phyloP scores from a whole-genome alignment of 2,329 filamentous ascomycete species.

The Neonectria faginata region DNA sequence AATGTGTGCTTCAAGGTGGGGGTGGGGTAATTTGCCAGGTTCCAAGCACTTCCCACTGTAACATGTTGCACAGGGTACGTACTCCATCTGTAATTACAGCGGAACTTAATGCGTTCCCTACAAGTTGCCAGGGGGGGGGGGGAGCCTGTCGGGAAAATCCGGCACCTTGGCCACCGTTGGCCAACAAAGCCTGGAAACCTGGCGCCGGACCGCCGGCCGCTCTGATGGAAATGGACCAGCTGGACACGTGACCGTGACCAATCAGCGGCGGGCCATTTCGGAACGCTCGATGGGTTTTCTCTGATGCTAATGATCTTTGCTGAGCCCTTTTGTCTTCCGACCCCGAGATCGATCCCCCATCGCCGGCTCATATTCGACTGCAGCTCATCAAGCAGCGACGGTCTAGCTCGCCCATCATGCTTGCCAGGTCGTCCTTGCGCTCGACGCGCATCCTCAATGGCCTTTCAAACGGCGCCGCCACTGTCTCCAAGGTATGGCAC shows the following conservation, averaged over 20 bases:
- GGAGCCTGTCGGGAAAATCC: constrained; percentile 7
- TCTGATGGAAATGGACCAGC: constrained; percentile 32
- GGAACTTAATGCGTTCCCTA: background rate
- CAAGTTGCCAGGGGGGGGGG: constrained; percentile 8
- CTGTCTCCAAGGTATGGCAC: constrained; percentile 78
- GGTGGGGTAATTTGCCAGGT: constrained; percentile 38
- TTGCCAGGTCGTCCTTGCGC: constrained; percentile 92
- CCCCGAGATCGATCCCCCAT: constrained; percentile 54
- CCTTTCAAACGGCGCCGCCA: constrained; percentile 78
- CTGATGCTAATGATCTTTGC: constrained; percentile 52
- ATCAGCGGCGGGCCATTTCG: constrained; percentile 59
- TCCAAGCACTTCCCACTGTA: background rate
- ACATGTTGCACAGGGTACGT: background rate
- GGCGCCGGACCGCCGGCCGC: constrained; percentile 37
- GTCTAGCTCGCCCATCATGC: constrained; percentile 75
- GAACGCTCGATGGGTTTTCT: constrained; percentile 58
- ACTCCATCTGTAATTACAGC: background rate
- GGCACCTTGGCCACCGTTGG: constrained; percentile 10
- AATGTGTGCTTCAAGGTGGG: constrained; percentile 40
- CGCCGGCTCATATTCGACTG: constrained; percentile 52
- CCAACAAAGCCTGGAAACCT: constrained; percentile 10
- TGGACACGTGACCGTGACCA: constrained; percentile 53
- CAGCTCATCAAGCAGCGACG: constrained; percentile 53
- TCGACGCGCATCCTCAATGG: constrained; percentile 86
- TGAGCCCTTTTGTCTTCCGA: constrained; percentile 55